Base-by-base conservation (phyloP, 108 stramenopile species). In the Skeletonema marinoi region DNA sequence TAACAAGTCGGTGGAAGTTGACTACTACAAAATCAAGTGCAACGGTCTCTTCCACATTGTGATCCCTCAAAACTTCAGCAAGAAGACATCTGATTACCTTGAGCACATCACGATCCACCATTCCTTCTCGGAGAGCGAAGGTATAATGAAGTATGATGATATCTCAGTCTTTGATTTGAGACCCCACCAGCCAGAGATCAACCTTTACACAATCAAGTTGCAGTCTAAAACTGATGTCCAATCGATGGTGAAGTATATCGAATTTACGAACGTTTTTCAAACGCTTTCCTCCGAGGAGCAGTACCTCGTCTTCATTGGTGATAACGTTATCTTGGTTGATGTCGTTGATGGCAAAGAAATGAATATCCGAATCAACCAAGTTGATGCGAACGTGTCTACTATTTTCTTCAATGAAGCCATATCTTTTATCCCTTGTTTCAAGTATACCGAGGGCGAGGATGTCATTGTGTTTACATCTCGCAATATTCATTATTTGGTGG, bases 1-100 rank as follows among this genome's bases (percentile, higher is more conserved):
- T 38, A 87, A 87, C 72, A 83, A 80, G 56, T 87, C 86, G 21
- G 83, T 83, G 14, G 86, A 87, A 77, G 86, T 87, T n/a, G 86
- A 87, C 74, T 87, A 84, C 59, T 87, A 87, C 71, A 87, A 87
- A 38, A 77, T 87, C 19, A 69, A 62, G 25, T 64, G 54, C 62
- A 70, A 79, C 65, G 85, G 82, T 14, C 66, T 70, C 17, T 86
- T 81, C 70, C 82, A 80, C 48, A 81, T 84, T 32, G 56, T 83
- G 46, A 84, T 87, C 48, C 86, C 86, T 21, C 38, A 54, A 11
- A 84, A 82, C 70, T 87, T 87, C 67, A 83, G 81, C 83, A 79
- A 84, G 33, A 60, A 56, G 38, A 87, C 86, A n/a, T 66, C 68
- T 31, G 86, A 84, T 54, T 87, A 84, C 29, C 62, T 87, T 0